phyloP scores from a whole-genome alignment of 2,329 filamentous ascomycete species.

The Aspergillus intermedius region DNA sequence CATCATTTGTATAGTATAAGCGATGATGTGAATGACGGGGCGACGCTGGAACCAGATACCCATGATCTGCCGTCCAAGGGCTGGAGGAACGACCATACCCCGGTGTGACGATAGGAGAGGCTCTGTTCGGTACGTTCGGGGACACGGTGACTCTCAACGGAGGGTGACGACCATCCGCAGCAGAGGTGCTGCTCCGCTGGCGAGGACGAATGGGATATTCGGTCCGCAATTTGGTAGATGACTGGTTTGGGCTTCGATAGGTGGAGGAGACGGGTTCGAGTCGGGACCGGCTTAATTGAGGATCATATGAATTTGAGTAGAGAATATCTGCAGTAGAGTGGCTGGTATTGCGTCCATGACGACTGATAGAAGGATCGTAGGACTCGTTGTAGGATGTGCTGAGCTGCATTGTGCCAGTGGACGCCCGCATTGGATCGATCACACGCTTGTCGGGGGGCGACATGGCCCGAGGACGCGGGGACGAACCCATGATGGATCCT shows the following conservation, averaged over 20 bases:
- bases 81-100: slow-evolving; percentile 26
- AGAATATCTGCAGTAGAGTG: slow-evolving; percentile 27
- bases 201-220: slow-evolving; percentile 34
- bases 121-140: slow-evolving; percentile 13
- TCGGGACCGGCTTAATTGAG: slow-evolving; percentile 17
- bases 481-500: slow-evolving; percentile 21
- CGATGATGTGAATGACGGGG: slow-evolving; percentile 25
- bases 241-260: slow-evolving; percentile 24
- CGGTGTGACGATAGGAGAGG: slow-evolving; percentile 23
- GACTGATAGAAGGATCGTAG: slow-evolving; percentile 23
- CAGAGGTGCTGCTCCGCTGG: slow-evolving; percentile 29
- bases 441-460: slow-evolving; percentile 29
- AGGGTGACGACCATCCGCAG: slow-evolving; percentile 20
- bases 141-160: slow-evolving; percentile 24
- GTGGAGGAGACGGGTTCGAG: slow-evolving; percentile 30
- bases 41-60: slow-evolving; percentile 29
- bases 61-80: slow-evolving; percentile 24
- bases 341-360: slow-evolving; percentile 26
- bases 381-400: slow-evolving; percentile 26
- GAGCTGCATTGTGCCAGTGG: slow-evolving; percentile 34
- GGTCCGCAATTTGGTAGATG: slow-evolving; percentile 25
- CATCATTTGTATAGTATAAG: slow-evolving; percentile 31
- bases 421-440: slow-evolving; percentile 34
- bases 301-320: slow-evolving; percentile 23
- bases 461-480: slow-evolving; percentile 26